Evolutionary conservation across 352 stramenopile genomes (phyloP).

Genomic region (Phytopythium boreale): DNA sequence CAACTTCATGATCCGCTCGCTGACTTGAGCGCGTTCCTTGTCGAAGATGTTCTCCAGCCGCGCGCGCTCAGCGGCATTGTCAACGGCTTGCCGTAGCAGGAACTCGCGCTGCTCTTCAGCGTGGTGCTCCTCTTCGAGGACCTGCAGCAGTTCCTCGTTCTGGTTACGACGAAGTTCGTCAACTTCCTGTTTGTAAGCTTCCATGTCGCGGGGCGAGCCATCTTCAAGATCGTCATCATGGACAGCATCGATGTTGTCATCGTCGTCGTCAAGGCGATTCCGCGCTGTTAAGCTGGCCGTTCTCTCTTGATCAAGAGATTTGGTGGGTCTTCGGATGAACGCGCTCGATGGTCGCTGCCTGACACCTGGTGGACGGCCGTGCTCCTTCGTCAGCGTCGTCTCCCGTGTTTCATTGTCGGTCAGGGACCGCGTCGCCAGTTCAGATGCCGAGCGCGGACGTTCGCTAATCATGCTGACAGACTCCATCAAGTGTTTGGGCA

Average conservation of each 20-base stretch:
- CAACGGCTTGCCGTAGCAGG: conserved; percentile 39
- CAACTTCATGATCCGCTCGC: conserved; percentile 80
- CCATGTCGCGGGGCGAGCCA: conserved; percentile 10
- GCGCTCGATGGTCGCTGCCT: conserved; percentile 27
- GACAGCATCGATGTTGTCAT: conserved; percentile 8
- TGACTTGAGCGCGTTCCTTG: conserved; percentile 62
- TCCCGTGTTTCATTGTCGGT: conserved; percentile 5
- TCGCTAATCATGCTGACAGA: conserved; percentile 18
- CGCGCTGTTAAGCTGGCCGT: neutral
- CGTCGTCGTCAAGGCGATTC: neutral
- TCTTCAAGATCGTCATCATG: conserved; percentile 9
- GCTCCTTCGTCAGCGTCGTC: neutral
- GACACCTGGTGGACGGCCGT: neutral
- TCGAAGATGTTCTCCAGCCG: conserved; percentile 73
- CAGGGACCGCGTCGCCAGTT: conserved; percentile 29
- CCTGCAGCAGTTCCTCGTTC: conserved; percentile 65
- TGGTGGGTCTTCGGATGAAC: neutral
- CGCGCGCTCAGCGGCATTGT: conserved; percentile 28
- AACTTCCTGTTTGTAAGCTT: conserved; percentile 27
- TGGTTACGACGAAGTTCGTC: conserved; percentile 56
- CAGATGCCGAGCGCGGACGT: conserved; percentile 39
- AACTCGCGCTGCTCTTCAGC: conserved; percentile 79
- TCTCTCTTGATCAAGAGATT: neutral
- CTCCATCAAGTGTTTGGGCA: conserved; percentile 45
- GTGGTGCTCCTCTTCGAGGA: conserved; percentile 78